These are phyloP conservation scores for Silene latifolia DNA, from an alignment of 148 eudicot species.

Conservation along the genomic window DNA sequence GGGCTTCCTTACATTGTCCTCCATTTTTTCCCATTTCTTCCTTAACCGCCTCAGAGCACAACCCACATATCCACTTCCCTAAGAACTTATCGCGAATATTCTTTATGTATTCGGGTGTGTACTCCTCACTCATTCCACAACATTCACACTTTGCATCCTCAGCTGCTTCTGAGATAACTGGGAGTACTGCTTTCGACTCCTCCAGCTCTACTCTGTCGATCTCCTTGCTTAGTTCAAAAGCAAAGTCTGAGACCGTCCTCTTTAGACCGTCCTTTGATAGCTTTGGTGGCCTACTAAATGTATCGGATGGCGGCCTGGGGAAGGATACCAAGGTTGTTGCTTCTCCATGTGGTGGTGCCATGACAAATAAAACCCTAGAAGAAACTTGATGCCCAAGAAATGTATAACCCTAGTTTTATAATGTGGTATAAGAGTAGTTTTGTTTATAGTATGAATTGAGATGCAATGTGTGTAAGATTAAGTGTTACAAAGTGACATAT, in stretches of 20 bases:
- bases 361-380: slow-evolving; percentile 11
- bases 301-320: slow-evolving; percentile 16
- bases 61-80: slow-evolving; percentile 71
- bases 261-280: slow-evolving; percentile 46
- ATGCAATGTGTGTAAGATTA: neutral
- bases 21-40: slow-evolving; percentile 67
- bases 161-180: slow-evolving; percentile 60
- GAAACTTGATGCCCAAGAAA: neutral
- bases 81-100: slow-evolving; percentile 41
- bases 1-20: slow-evolving; percentile 46
- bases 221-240: slow-evolving; percentile 49
- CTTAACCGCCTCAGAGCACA: slow-evolving; percentile 63
- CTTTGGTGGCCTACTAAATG: slow-evolving; percentile 29
- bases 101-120: slow-evolving; percentile 61
- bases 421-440: neutral
- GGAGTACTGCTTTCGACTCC: slow-evolving; percentile 24
- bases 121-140: slow-evolving; percentile 85
- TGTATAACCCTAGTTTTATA: neutral
- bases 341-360: slow-evolving; percentile 84
- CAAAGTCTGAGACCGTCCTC: slow-evolving; percentile 64
- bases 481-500: slow-evolving; percentile 7
- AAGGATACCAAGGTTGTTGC: slow-evolving; percentile 22
- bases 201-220: slow-evolving; percentile 22
- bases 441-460: neutral
- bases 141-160: slow-evolving; percentile 81